Evolutionary conservation across 2,329 filamentous ascomycete genomes (phyloP).

Genomic region (Dryadomyces sulphureus): DNA sequence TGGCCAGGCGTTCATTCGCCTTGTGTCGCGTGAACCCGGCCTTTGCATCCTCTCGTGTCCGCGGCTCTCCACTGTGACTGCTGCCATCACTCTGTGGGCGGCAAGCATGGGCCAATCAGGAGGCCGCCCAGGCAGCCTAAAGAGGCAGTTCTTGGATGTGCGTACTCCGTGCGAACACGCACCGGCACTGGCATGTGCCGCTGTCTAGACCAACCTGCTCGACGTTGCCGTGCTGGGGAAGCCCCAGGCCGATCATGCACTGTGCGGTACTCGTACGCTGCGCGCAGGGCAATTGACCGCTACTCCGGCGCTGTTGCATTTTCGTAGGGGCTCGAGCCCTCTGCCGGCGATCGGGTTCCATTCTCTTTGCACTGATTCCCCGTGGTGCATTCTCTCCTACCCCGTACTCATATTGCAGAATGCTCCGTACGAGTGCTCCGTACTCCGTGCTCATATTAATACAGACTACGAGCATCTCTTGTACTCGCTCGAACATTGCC

Average conservation of each 20-base stretch:
- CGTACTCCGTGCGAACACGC: not conserved
- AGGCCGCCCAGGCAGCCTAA: not conserved
- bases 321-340: not conserved
- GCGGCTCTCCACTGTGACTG: not conserved
- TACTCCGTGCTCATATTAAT: not conserved
- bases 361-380: too few relatives aligned
- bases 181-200: too few relatives aligned
- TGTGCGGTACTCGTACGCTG: not conserved
- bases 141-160: not conserved
- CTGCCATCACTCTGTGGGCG: not conserved
- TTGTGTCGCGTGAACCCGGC: too few relatives aligned
- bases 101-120: constrained; percentile 5
- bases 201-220: too few relatives aligned
- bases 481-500: too few relatives aligned
- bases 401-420: too few relatives aligned
- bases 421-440: not conserved
- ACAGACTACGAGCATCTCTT: too few relatives aligned
- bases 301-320: not conserved
- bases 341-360: too few relatives aligned
- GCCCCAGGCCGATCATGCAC: not conserved
- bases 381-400: too few relatives aligned
- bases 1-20: not conserved
- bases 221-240: not conserved
- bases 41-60: not conserved
- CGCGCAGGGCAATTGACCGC: not conserved